Evolutionary conservation across 1,284 basidiomycete species (phyloP).

Genomic region (Butyriboletus appendiculatus): DNA sequence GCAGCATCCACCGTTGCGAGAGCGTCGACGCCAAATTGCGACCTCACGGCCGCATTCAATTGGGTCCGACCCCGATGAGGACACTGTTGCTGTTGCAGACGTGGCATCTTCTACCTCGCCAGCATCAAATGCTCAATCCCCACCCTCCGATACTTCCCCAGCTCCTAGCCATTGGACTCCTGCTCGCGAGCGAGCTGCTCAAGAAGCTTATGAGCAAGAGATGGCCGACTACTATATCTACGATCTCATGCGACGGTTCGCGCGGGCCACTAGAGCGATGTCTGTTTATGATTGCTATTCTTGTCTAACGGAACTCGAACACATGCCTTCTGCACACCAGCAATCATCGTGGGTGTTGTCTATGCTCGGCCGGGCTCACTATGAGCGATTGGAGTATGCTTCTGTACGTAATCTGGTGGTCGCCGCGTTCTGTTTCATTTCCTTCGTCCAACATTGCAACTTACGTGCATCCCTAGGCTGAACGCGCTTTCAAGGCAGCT

Average conservation of each 20-base stretch:
- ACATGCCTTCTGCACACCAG: constrained; percentile 76
- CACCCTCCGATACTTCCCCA: constrained; percentile 60
- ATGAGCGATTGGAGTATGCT: constrained; percentile 84
- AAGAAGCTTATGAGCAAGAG: constrained; percentile 68
- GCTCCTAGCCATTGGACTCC: constrained; percentile 57
- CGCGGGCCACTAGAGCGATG: constrained; percentile 70
- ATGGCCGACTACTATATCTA: constrained; percentile 84
- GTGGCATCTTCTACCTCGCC: constrained; percentile 60
- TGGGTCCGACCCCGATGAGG: constrained; percentile 73
- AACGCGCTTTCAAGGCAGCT: constrained; percentile 82
- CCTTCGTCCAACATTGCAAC: constrained; percentile 22
- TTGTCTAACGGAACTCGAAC: constrained; percentile 75
- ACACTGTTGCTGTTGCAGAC: constrained; percentile 44
- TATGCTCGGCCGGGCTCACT: constrained; percentile 83
- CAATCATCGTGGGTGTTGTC: constrained; percentile 76
- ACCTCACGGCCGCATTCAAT: constrained; percentile 56
- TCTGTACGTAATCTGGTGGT: constrained; percentile 58
- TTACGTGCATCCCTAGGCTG: constrained; percentile 56
- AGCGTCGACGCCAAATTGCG: constrained; percentile 55
- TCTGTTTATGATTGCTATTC: constrained; percentile 74
- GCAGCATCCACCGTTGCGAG: constrained; percentile 51
- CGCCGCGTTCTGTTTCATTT: constrained; percentile 6
- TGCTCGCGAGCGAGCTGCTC: constrained; percentile 64
- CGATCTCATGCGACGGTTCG: constrained; percentile 80
- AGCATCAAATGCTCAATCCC: constrained; percentile 57